A percentile compares a stretch with the other conserved stretches of the same genome.
Conservation (phyloP, 768 basidiomycete species). For the Macrolepiota dolichaula region DNA sequence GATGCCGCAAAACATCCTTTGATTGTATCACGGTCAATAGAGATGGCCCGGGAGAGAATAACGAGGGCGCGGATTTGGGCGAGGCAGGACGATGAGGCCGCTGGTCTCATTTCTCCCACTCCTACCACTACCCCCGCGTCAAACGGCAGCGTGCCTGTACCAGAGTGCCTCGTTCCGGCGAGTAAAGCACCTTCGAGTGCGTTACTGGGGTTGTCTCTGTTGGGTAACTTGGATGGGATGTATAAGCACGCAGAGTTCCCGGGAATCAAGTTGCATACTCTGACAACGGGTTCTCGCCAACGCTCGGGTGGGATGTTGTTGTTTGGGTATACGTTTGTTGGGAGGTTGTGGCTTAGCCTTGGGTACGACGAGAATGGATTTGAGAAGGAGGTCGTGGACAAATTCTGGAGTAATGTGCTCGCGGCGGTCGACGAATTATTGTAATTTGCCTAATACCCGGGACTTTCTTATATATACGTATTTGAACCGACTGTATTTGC, state of each 20-base stretch:
- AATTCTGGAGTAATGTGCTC: slow-evolving; percentile 65
- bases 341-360: slow-evolving; percentile 74
- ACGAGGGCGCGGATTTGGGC: slow-evolving; percentile 64
- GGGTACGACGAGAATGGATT: slow-evolving; percentile 82
- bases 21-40: slow-evolving; percentile 54
- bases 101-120: slow-evolving; percentile 36
- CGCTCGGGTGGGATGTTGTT: slow-evolving; percentile 73
- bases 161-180: slow-evolving; percentile 2
- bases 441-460: not conserved
- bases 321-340: slow-evolving; percentile 77
- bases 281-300: slow-evolving; percentile 85
- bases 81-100: slow-evolving; percentile 67
- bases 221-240: slow-evolving; percentile 82
- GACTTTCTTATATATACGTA: too few species aligned
- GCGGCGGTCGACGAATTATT: slow-evolving; percentile 58
- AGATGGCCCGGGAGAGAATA: slow-evolving; percentile 66
- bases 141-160: slow-evolving; percentile 18
- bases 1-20: slow-evolving; percentile 62
- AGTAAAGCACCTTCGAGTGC: slow-evolving; percentile 51
- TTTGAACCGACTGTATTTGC: not conserved
- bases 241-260: slow-evolving; percentile 68
- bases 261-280: slow-evolving; percentile 58
- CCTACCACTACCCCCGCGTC: slow-evolving; percentile 17
- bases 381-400: slow-evolving; percentile 52
- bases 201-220: slow-evolving; percentile 73